Percentiles rank a stretch among this genome's conserved stretches.
Conservation (phyloP, 129 eudicot species). For the Centrapalus pauciflorus region DNA sequence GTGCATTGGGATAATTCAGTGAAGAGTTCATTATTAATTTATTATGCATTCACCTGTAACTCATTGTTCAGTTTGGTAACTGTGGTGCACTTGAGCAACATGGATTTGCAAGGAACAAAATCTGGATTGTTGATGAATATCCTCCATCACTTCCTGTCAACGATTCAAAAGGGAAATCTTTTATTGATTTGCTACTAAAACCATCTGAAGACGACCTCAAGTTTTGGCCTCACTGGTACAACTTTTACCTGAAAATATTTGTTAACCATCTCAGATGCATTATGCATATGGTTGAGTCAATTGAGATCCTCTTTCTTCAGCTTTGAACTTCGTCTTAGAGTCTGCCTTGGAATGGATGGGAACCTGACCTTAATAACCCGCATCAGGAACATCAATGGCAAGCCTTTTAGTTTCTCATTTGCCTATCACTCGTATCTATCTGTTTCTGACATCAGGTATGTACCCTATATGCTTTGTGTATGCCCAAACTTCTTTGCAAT, state of each 20-base stretch:
- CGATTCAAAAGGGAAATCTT: slow-evolving; percentile 42
- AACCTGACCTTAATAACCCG: slow-evolving; percentile 65
- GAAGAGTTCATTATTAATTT: slow-evolving; percentile 10
- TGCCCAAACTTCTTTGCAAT: slow-evolving; percentile 4
- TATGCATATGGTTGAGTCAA: background rate
- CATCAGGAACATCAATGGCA: slow-evolving; percentile 68
- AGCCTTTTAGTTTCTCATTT: slow-evolving; percentile 85
- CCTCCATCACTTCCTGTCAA: slow-evolving; percentile 64
- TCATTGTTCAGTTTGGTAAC: slow-evolving; percentile 59
- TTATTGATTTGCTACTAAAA: slow-evolving; percentile 61
- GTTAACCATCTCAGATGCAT: background rate
- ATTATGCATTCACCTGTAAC: background rate
- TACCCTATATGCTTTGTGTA: background rate
- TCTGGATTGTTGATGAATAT: slow-evolving; percentile 65
- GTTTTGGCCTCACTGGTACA: slow-evolving; percentile 82
- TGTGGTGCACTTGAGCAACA: slow-evolving; percentile 84
- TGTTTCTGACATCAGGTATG: slow-evolving; percentile 89
- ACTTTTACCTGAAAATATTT: background rate
- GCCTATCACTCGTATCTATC: slow-evolving; percentile 75
- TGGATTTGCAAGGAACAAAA: slow-evolving; percentile 84
- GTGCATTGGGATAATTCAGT: background rate
- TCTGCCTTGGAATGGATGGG: slow-evolving; percentile 59
- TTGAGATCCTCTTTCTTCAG: slow-evolving; percentile 34
- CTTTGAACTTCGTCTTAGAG: slow-evolving; percentile 78
- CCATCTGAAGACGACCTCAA: slow-evolving; percentile 81